Percentiles rank a stretch among this genome's conserved stretches.
phyloP scores from a whole-genome alignment of 306 rosid species.

The Prunus armeniaca region DNA sequence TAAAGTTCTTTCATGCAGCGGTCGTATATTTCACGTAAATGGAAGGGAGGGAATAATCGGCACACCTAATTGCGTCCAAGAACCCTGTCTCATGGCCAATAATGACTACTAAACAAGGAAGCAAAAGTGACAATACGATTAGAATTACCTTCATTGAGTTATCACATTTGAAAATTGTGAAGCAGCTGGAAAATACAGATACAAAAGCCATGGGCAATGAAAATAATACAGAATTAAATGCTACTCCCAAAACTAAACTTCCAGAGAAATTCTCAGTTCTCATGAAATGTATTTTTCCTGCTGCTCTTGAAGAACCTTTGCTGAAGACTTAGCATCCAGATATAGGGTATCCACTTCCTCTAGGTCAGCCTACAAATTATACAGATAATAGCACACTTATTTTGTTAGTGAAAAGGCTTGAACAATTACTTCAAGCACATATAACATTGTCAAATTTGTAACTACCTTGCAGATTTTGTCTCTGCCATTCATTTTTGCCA shows the following conservation, averaged over 20 bases:
- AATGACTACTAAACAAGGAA: not conserved
- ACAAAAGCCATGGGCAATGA: not conserved
- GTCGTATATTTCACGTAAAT: not conserved
- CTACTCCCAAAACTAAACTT: conserved; percentile 2
- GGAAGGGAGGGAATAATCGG: not conserved
- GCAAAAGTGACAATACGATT: not conserved
- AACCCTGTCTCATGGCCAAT: not conserved
- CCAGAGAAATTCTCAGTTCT: not conserved
- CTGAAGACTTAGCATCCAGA: conserved; percentile 87
- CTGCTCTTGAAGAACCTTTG: conserved; percentile 85
- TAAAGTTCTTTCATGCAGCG: not conserved
- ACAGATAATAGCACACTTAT: conserved; percentile 4
- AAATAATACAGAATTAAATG: not conserved
- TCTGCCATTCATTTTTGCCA: conserved; percentile 93
- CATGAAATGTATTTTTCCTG: conserved; percentile 81
- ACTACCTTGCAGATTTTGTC: conserved; percentile 86
- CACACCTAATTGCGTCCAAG: not conserved
- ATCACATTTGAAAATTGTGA: not conserved
- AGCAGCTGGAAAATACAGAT: not conserved
- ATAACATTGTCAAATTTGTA: conserved; percentile 5
- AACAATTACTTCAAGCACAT: conserved; percentile 9
- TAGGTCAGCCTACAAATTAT: conserved; percentile 61
- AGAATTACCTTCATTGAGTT: not conserved
- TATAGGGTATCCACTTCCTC: conserved; percentile 70
- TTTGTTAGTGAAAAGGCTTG: conserved; percentile 1